Evolutionary conservation across 495 filamentous ascomycete genomes (phyloP).

Genomic region (Lasiosphaeris hirsuta): DNA sequence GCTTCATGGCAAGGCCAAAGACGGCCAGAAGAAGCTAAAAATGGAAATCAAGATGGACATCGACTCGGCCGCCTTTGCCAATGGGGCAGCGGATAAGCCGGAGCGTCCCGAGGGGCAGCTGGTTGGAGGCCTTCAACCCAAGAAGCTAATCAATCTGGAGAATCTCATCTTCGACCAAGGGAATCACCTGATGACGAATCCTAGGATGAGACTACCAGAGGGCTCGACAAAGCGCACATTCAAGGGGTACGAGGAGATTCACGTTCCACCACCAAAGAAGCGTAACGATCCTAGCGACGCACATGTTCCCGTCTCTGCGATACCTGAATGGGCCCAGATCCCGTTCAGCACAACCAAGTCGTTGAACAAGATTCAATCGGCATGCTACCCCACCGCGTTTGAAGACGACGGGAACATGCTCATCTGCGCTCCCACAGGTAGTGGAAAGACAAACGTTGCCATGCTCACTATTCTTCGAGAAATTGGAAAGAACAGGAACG

Average conservation of each 20-base stretch:
- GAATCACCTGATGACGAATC: constrained; percentile 97
- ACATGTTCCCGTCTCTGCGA: constrained; percentile 73
- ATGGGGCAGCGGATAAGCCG: constrained; percentile 38
- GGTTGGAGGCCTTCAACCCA: constrained; percentile 81
- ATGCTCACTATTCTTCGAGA: constrained; percentile 96
- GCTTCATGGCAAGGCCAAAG: constrained; percentile 56
- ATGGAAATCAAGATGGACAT: constrained; percentile 93
- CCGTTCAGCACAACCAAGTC: constrained; percentile 76
- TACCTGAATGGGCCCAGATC: constrained; percentile 86
- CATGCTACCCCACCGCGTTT: constrained; percentile 87
- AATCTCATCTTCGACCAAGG: constrained; percentile 97
- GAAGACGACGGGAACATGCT: constrained; percentile 96
- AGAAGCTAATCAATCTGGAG: constrained; percentile 85
- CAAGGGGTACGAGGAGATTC: constrained; percentile 98
- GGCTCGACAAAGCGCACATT: constrained; percentile 92
- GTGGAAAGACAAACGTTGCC: constrained; percentile 97
- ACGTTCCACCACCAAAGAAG: constrained; percentile 86
- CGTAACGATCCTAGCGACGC: constrained; percentile 76
- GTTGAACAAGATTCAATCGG: constrained; percentile 92
- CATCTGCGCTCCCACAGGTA: constrained; percentile 94
- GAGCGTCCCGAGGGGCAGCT: constrained; percentile 61
- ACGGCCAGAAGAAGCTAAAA: constrained; percentile 61
- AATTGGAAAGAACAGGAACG: constrained; percentile 90
- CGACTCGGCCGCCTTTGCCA: constrained; percentile 62
- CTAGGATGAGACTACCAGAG: constrained; percentile 90